A percentile compares a stretch with the other conserved stretches of the same genome.
Conservation (phyloP, 176 grass and related monocot species). For the barley (Hordeum vulgare) region DNA sequence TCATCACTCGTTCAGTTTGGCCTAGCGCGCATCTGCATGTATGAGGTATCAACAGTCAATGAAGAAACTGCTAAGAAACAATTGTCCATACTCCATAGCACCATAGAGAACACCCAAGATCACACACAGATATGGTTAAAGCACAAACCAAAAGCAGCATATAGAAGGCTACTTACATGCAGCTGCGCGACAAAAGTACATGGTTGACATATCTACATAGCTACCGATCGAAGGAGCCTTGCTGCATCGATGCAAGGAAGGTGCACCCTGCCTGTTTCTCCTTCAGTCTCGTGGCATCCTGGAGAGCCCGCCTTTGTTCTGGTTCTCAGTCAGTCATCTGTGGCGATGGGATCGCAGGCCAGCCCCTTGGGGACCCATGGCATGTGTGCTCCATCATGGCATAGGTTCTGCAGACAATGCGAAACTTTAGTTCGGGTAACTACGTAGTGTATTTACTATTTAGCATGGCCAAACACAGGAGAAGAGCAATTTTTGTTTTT, state of each 20-base stretch:
- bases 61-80: neutral
- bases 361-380: slow-evolving; percentile 54
- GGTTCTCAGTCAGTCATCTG: slow-evolving; percentile 23
- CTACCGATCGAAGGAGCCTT: neutral
- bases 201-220: neutral
- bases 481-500: neutral
- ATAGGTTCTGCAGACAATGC: slow-evolving; percentile 48
- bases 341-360: slow-evolving; percentile 35
- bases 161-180: neutral
- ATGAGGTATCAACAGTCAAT: neutral
- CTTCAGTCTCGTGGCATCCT: neutral
- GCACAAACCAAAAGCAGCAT: neutral
- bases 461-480: neutral
- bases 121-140: too few relatives aligned
- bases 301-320: neutral
- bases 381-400: slow-evolving; percentile 69
- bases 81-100: neutral
- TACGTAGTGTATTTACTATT: neutral
- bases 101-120: neutral
- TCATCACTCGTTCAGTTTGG: neutral
- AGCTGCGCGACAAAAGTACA: neutral
- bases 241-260: neutral
- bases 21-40: neutral
- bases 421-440: neutral
- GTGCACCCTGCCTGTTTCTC: neutral